Conservation (phyloP, 768 basidiomycete genomes). For the Amanita pallidorosea region DNA sequence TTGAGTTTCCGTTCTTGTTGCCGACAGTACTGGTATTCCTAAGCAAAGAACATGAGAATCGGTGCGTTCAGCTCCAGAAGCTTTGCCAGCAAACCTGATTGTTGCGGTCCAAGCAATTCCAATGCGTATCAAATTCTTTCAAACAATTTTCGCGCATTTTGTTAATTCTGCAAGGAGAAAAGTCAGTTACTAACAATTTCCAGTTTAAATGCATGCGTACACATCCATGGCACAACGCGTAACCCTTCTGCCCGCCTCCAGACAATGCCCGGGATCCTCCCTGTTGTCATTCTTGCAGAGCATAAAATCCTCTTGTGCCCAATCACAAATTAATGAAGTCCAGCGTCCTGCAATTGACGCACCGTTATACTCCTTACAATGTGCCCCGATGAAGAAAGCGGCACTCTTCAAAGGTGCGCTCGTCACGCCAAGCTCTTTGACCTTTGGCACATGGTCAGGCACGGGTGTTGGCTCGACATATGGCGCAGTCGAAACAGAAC, state of each 20-base stretch:
- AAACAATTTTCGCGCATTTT: conserved; percentile 93
- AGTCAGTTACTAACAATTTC: background rate
- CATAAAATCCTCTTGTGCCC: conserved; percentile 44
- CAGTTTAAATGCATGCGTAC: conserved; percentile 34
- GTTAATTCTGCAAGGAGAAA: conserved; percentile 48
- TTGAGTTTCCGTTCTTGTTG: conserved; percentile 83
- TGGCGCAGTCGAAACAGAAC: conserved; percentile 33
- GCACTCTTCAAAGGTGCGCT: conserved; percentile 94
- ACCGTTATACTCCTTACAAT: conserved; percentile 98
- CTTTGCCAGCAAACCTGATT: conserved; percentile 69
- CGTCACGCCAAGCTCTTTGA: conserved; percentile 80
- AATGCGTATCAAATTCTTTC: conserved; percentile 81
- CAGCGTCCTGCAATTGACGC: conserved; percentile 16
- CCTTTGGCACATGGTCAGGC: conserved; percentile 57
- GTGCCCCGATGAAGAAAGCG: conserved; percentile 91
- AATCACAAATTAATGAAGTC: background rate
- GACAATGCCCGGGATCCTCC: conserved; percentile 84
- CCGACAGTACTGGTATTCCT: conserved; percentile 89
- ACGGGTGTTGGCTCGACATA: conserved; percentile 60
- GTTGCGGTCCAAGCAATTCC: conserved; percentile 87
- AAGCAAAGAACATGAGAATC: conserved; percentile 3
- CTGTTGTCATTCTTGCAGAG: conserved; percentile 91
- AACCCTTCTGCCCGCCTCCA: conserved; percentile 92
- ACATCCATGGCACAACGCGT: conserved; percentile 92
- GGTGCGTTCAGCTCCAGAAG: background rate